phyloP scores from a whole-genome alignment of 108 stramenopile genomes.

The Nitzschia palea region DNA sequence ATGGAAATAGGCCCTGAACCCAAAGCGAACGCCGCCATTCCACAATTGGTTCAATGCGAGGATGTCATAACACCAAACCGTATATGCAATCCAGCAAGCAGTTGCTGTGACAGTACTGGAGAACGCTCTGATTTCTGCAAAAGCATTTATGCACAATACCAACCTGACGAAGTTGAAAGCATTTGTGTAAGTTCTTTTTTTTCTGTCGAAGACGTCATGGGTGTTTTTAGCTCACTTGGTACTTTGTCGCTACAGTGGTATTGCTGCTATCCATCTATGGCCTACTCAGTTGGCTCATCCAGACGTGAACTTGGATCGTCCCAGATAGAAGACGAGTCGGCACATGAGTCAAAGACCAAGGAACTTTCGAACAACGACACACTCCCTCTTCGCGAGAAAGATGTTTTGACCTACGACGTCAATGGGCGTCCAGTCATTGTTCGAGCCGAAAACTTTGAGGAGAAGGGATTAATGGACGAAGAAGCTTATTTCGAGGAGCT shows the following conservation, averaged over 20 bases:
- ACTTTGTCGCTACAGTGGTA: slow-evolving; percentile 22
- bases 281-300: neutral
- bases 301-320: neutral
- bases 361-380: slow-evolving; percentile 1
- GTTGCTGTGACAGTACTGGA: slow-evolving; percentile 26
- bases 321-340: neutral
- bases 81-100: slow-evolving; percentile 23
- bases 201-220: no score
- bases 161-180: slow-evolving; percentile 20
- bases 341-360: neutral
- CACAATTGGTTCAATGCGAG: slow-evolving; percentile 13
- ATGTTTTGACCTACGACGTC: slow-evolving; percentile 7
- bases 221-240: no score
- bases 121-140: slow-evolving; percentile 10
- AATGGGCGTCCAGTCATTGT: slow-evolving; percentile 22
- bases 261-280: slow-evolving; percentile 33
- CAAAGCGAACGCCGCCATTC: slow-evolving; percentile 13
- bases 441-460: slow-evolving; percentile 36
- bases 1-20: slow-evolving; percentile 18
- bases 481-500: slow-evolving; percentile 37
- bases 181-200: slow-evolving; percentile 30
- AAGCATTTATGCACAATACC: neutral
- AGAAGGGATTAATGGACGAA: slow-evolving; percentile 29
- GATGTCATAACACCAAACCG: neutral
- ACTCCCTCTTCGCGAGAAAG: neutral